These are phyloP conservation scores for Arthrobotrys entomopaga DNA, from an alignment of 2,329 filamentous ascomycete species.

Conservation along the genomic window DNA sequence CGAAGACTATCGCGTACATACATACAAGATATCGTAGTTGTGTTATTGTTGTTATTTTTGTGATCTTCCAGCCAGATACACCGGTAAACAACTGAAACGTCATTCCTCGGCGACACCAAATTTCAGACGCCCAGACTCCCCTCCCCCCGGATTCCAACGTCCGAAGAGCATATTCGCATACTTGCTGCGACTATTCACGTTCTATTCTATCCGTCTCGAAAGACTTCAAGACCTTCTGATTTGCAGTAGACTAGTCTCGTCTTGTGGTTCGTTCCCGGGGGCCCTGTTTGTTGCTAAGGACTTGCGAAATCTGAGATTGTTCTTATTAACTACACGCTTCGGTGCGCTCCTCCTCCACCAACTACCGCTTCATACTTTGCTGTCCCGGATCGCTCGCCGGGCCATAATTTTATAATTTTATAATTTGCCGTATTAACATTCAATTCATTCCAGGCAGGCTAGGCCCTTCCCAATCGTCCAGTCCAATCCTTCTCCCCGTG, in stretches of 20 bases:
- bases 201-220: conserved; percentile 3
- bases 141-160: conserved; percentile 29
- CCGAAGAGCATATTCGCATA: too few species aligned
- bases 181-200: conserved; percentile 25
- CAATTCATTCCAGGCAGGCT: too few species aligned
- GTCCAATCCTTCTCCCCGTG: too few species aligned
- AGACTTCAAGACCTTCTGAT: too few species aligned
- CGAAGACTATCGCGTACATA: not conserved
- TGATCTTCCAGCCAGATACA: conserved; percentile 17
- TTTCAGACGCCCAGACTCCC: conserved; percentile 7
- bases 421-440: too few species aligned
- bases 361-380: conserved; percentile 3
- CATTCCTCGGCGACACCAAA: conserved; percentile 37
- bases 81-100: conserved; percentile 43
- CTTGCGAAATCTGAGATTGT: too few species aligned
- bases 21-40: not conserved
- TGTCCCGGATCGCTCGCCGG: not conserved
- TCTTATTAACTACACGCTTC: too few species aligned
- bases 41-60: not conserved
- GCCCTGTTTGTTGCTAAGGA: too few species aligned
- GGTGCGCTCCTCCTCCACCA: not conserved
- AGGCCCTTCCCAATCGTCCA: too few species aligned
- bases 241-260: too few species aligned
- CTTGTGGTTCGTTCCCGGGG: too few species aligned
- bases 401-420: too few species aligned